Evolutionary conservation across 2,329 filamentous ascomycete genomes (phyloP), one percentile per base, ranked within the genome.

Genomic region (Beauveria rudraprayagi): DNA sequence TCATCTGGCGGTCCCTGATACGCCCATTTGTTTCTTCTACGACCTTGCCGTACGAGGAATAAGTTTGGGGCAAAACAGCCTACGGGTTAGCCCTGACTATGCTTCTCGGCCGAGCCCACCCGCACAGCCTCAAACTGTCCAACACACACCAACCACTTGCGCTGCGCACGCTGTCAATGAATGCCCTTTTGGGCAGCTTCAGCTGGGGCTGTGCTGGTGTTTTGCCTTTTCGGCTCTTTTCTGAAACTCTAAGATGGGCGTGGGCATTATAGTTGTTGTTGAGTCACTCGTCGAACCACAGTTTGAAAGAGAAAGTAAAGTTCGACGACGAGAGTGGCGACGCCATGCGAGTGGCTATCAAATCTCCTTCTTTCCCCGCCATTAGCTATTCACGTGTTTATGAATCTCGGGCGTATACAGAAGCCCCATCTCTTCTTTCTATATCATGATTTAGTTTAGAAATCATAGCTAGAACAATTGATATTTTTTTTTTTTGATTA

Each of bases 101-200:
- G 22, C 34, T 52, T 58, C 56, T 60, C 56, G 56, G 56, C 56
- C 56, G 56, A 53, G 56, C 48, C 55, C 55, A 48, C 47, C 41
- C 56, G 30, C 56, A 60, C 56, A 60, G 56, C 56, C 56, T 58
- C 56, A 51, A 24, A 28, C 24, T 26, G 24, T 26, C 24, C 24
- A 26, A 26, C n/a, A 14, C 26, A 46, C 53, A 41, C 34, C 7
- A 17, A 37, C 30, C 28, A 37, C n/a, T 41, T 41, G 11, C 55
- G 37, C 17, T 26, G n/a, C 56, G 16, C 19, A 26, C 17, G 14
- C n/a, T 37, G 1, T 6, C 17, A 26, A 28, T n/a, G 40, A 17
- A 28, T 28, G 22, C 55, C 46, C 24, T 58, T 58, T 51, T 51
- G 46, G 47, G 24, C 7, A 40, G 19, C 43, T 48, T 57, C 24